Evolutionary conservation across 306 rosid genomes (phyloP), one percentile per base, ranked within the genome.

Genomic region (Cucumis hystrix): DNA sequence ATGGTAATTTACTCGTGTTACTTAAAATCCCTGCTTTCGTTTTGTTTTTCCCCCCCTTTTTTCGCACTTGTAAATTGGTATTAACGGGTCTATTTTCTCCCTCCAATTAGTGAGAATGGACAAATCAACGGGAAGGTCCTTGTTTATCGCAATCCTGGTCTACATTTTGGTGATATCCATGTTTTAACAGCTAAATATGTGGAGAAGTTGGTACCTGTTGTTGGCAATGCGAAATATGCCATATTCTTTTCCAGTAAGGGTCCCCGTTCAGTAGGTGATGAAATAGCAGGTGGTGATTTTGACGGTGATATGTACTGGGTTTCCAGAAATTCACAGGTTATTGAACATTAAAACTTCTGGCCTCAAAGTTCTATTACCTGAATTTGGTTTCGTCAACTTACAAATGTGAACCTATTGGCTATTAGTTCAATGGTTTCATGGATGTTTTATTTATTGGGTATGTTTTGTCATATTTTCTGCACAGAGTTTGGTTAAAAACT

Each of bases 231-330:
- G 4, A 90, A 87, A 66, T 91, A 85, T 80, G 97, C 82, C 30
- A 93, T 93, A 82, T 90, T 93, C 85, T 93, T 93, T 80, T 85
- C 97, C 7, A 28, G 85, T 60, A 92, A 87, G 23, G 98, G 98
- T 59, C 88, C 88, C 59, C 94, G 96, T 58, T 88, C 96, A 8
- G 56, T 90, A 58, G 97, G 90, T 39, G 94, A 93, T 82, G 96
- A 93, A 83, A 93, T 93, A 21, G 96, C 79, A 9, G 88, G 91
- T n/a, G 97, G 94, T 62, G 97, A 93, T 84, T 91, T 83, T 88
- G 98, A 93, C 74, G 98, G 98, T 69, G 98, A 93, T 81, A 75
- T 81, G 82, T 93, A 86, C 75, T 93, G 93, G 96, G 84, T 93
- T 79, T 93, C 97, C 43, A 84, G 82, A 56, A 87, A 93, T 83